phyloP scores from a whole-genome alignment of 2,329 filamentous ascomycete species.

The Zopfia rhizophila region DNA sequence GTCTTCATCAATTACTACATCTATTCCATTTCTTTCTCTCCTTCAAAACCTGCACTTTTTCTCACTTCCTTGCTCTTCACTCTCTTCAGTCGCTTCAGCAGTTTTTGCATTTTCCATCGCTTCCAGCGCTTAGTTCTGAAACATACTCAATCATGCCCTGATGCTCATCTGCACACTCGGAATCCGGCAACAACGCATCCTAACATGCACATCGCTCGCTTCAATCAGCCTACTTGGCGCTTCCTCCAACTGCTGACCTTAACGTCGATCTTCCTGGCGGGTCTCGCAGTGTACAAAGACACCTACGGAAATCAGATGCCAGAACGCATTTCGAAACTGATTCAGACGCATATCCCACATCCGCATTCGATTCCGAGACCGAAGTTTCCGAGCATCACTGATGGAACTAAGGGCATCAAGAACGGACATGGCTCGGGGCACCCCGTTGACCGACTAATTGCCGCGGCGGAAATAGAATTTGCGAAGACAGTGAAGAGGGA shows the following conservation, averaged over 20 bases:
- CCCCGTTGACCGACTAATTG: conserved; percentile 52
- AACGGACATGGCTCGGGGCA: too few relatives aligned
- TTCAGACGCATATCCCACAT: too few relatives aligned
- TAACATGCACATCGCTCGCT: conserved; percentile 3
- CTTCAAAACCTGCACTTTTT: background rate
- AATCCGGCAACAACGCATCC: conserved; percentile 16
- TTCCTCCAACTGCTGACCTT: conserved; percentile 24
- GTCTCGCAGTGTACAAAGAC: conserved; percentile 20
- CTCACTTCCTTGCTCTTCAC: background rate
- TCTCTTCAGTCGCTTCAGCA: too few relatives aligned
- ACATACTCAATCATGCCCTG: conserved; percentile 23
- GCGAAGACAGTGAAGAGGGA: conserved; percentile 44
- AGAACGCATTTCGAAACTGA: too few relatives aligned
- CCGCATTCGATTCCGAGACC: conserved; percentile 1
- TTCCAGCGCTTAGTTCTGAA: conserved; percentile 14
- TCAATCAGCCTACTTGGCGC: conserved; percentile 20
- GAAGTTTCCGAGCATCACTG: conserved; percentile 4
- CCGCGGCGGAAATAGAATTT: conserved; percentile 44
- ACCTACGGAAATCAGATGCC: too few relatives aligned
- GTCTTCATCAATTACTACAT: conserved; percentile 2
- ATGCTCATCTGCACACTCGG: conserved; percentile 8
- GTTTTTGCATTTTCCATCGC: conserved; percentile 4
- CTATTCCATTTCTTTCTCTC: background rate
- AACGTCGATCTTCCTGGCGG: conserved; percentile 19
- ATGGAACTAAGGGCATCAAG: too few relatives aligned